Percentiles rank a stretch among this genome's conserved stretches.
phyloP scores from a whole-genome alignment of 176 grass and related monocot species.

The Miscanthus lutarioriparius region DNA sequence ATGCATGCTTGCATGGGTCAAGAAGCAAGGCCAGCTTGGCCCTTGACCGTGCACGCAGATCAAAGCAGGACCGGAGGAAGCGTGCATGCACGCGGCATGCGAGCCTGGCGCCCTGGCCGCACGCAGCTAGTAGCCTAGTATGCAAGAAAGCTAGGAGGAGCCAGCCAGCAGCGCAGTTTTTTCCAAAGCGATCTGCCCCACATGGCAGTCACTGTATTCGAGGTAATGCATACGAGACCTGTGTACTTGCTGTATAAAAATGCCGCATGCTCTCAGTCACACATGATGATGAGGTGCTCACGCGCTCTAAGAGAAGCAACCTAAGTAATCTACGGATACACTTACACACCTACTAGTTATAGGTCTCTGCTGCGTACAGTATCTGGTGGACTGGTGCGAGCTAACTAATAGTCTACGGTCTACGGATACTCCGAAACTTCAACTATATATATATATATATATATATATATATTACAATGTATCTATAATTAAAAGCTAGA shows the following conservation, averaged over 20 bases:
- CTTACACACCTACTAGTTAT: too few relatives aligned
- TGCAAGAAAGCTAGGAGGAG: background rate
- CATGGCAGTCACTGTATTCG: constrained; percentile 8
- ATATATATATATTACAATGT: too few relatives aligned
- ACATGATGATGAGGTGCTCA: background rate
- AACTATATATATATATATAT: too few relatives aligned
- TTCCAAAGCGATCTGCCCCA: constrained; percentile 14
- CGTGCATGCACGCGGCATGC: background rate
- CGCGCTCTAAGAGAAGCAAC: too few relatives aligned
- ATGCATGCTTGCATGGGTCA: background rate
- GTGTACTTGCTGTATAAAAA: background rate
- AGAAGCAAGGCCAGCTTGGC: background rate
- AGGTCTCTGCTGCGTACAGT: too few relatives aligned
- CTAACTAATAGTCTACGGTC: too few relatives aligned
- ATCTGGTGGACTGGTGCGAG: too few relatives aligned
- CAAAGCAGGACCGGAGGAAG: constrained; percentile 6
- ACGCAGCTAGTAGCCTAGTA: background rate
- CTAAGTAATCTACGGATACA: too few relatives aligned
- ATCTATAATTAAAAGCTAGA: too few relatives aligned
- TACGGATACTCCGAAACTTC: too few relatives aligned
- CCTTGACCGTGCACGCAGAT: constrained; percentile 25
- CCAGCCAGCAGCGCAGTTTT: background rate
- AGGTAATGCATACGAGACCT: background rate
- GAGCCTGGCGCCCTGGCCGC: background rate
- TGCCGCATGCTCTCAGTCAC: background rate